phyloP scores from a whole-genome alignment of 306 rosid species.

The Benincasa hispida region DNA sequence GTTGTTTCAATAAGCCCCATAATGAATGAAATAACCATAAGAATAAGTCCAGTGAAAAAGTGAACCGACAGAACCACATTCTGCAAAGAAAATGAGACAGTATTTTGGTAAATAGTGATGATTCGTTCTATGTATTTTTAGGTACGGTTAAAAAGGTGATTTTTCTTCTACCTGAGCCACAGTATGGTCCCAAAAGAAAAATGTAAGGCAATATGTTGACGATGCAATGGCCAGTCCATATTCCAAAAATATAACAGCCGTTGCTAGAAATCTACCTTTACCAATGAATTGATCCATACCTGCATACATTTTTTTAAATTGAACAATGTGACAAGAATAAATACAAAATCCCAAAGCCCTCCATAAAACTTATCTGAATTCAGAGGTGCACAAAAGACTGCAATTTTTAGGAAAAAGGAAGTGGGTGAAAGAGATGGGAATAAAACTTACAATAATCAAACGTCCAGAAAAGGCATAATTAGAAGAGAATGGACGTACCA shows the following conservation, averaged over 20 bases:
- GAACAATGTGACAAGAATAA: constrained; percentile 2
- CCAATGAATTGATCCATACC: constrained; percentile 97
- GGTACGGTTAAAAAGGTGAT: neutral
- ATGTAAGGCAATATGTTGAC: constrained; percentile 86
- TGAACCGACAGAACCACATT: constrained; percentile 81
- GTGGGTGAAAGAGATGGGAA: neutral
- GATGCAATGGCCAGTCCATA: constrained; percentile 91
- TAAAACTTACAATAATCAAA: neutral
- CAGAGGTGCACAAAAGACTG: neutral
- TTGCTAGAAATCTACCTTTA: constrained; percentile 54
- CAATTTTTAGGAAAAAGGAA: neutral
- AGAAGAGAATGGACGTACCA: constrained; percentile 35
- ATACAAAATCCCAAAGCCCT: neutral
- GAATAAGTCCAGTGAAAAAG: constrained; percentile 78
- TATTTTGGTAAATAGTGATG: neutral
- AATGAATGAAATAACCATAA: constrained; percentile 83
- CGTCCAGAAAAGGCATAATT: neutral
- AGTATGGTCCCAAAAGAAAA: constrained; percentile 77
- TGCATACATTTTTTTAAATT: constrained; percentile 14
- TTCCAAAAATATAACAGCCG: constrained; percentile 58
- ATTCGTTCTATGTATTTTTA: neutral
- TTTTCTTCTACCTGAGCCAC: constrained; percentile 67
- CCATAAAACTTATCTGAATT: neutral
- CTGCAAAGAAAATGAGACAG: constrained; percentile 25
- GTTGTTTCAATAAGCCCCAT: constrained; percentile 79